These are phyloP conservation scores for Acmispon strigosus DNA, from an alignment of 306 rosid genomes.

Conservation along the genomic window DNA sequence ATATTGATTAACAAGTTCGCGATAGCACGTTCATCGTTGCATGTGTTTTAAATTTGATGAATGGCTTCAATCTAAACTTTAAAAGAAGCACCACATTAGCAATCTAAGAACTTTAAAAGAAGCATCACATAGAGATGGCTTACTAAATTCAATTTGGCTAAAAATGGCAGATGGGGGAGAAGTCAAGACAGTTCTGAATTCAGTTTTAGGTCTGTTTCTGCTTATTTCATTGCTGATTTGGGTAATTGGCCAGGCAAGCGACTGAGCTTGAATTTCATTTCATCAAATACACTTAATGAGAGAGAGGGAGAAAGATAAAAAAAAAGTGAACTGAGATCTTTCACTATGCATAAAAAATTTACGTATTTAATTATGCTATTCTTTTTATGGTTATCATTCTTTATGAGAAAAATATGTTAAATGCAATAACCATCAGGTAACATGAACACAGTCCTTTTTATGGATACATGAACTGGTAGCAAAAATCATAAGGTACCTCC, in stretches of 20 bases:
- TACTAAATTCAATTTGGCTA: not conserved
- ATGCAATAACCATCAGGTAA: not conserved
- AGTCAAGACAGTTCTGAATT: not conserved
- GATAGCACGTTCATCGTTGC: constrained; percentile 6
- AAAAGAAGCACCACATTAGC: not conserved
- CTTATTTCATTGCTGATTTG: not conserved
- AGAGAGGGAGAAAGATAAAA: not conserved
- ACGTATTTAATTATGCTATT: constrained; percentile 1
- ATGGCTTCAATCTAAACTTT: not conserved
- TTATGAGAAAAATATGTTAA: constrained; percentile 1
- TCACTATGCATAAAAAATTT: constrained; percentile 2
- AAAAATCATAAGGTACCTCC: constrained; percentile 61
- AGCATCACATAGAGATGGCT: not conserved
- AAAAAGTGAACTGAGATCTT: not conserved
- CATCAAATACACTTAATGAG: not conserved
- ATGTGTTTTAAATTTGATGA: constrained; percentile 6
- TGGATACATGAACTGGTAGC: constrained; percentile 12
- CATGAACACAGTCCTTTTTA: constrained; percentile 10
- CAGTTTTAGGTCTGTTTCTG: not conserved
- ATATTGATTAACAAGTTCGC: not conserved
- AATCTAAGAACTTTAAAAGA: too few relatives aligned
- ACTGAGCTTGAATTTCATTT: not conserved
- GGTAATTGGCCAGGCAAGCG: not conserved
- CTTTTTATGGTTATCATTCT: not conserved
- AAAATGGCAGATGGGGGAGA: not conserved